Evolutionary conservation across 805 yeast genomes (phyloP), one percentile per base, ranked within the genome.

Genomic region (Saccharomyces eubayanus): DNA sequence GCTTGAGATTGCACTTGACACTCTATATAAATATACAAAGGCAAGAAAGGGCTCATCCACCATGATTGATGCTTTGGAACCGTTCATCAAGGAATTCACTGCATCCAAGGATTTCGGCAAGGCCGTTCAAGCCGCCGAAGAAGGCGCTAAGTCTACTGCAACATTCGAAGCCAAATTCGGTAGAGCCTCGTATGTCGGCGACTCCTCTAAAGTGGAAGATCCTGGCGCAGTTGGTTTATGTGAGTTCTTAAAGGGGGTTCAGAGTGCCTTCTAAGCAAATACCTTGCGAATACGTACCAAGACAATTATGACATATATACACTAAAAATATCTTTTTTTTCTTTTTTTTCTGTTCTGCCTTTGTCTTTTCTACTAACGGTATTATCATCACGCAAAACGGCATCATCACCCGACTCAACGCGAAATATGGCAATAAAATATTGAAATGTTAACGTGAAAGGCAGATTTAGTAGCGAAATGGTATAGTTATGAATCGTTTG

Each of bases 161-260:
- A 74, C 81, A 40, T 72, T 87, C 59, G 84, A 81, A 59, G 97
- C 97, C 47, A 85, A 85, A 62, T 89, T 92, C 61, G 98, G 98
- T 30, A 81, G 98, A 64, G 96, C 98, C 16, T 85, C 96, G 4
- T 92, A 91, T 66, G 97, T 91, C 28, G 89, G 88, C 28, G 88
- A 87, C n/a, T 76, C 76, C 5, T 69, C 72, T n/a, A 71, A 70
- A 3, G 72, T 90, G 30, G 96, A 96, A 1, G 98, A 91, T 63
- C 97, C 98, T 5, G 97, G 98, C 59, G 97, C 97, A 2, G 81
- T 89, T 54, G 97, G 97, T 3, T 73, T 91, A 27, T 86, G 83
- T 36, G 87, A 69, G 54, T 74, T 73, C 63, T 59, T 75, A 54
- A 72, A 72, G 55, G 77, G 77, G 62, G 67, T 71, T 24, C 65